These are phyloP conservation scores for Bipolaris victoriae DNA, from an alignment of 2,329 filamentous ascomycete genomes.

Conservation along the genomic window DNA sequence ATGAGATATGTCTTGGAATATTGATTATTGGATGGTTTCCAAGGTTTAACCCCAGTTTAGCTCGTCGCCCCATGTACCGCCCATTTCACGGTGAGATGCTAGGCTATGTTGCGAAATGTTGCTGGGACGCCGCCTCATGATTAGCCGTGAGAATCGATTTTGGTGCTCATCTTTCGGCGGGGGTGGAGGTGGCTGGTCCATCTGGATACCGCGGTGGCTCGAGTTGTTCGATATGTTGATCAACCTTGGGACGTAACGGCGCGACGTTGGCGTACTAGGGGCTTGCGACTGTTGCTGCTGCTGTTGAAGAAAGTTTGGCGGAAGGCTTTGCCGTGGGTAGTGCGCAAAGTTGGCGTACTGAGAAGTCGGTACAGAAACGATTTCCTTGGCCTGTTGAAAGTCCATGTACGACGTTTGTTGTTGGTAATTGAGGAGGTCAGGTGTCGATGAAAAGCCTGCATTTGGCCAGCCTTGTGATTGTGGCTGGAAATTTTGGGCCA, in stretches of 20 bases:
- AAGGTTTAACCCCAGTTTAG: constrained; percentile 42
- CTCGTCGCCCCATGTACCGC: constrained; percentile 43
- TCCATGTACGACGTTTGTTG: constrained; percentile 40
- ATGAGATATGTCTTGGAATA: neutral
- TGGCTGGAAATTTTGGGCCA: constrained; percentile 41
- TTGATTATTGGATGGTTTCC: neutral
- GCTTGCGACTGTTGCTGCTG: constrained; percentile 19
- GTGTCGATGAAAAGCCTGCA: constrained; percentile 45
- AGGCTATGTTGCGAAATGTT: constrained; percentile 47
- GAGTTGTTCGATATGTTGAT: constrained; percentile 42
- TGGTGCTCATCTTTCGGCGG: constrained; percentile 44
- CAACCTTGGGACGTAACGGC: constrained; percentile 44
- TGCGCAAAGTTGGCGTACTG: constrained; percentile 44
- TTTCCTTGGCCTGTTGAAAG: constrained; percentile 40
- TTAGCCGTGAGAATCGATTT: constrained; percentile 45
- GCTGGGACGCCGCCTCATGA: constrained; percentile 45
- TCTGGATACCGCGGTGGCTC: constrained; percentile 33
- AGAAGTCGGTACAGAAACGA: constrained; percentile 42
- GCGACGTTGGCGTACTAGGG: constrained; percentile 27
- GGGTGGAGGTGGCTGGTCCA: constrained; percentile 44
- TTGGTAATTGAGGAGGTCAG: constrained; percentile 44
- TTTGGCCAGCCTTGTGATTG: constrained; percentile 41
- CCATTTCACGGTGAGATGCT: constrained; percentile 41
- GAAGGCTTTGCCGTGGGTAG: constrained; percentile 44
- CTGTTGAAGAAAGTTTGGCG: constrained; percentile 42